Percentiles rank a stretch among this genome's conserved stretches.
These are phyloP conservation scores for Penicillium digitatum DNA, from an alignment of 2,329 filamentous ascomycete genomes.

Conservation along the genomic window DNA sequence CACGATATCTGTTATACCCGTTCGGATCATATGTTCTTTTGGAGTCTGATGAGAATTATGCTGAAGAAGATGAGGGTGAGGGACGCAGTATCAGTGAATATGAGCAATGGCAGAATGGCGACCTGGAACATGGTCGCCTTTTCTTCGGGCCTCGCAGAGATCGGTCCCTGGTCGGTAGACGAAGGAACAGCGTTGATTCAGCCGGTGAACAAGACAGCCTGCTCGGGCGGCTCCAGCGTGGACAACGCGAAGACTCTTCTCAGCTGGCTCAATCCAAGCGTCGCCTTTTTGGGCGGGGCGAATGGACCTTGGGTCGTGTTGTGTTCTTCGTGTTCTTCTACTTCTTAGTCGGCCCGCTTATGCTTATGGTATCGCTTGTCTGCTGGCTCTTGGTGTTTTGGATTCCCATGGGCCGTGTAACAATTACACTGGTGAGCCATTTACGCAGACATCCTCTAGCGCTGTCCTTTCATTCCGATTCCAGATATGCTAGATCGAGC, in stretches of 20 bases:
- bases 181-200: slow-evolving; percentile 84
- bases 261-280: slow-evolving; percentile 60
- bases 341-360: slow-evolving; percentile 77
- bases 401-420: slow-evolving; percentile 98
- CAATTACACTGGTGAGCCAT: slow-evolving; percentile 83
- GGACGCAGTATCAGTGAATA: slow-evolving; percentile 97
- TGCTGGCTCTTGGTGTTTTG: slow-evolving; percentile 98
- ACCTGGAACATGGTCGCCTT: slow-evolving; percentile 88
- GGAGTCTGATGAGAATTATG: slow-evolving; percentile 88
- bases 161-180: slow-evolving; percentile 78
- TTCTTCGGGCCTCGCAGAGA: slow-evolving; percentile 83
- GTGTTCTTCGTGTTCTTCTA: slow-evolving; percentile 98
- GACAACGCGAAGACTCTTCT: slow-evolving; percentile 42
- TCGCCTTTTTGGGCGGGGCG: slow-evolving; percentile 84
- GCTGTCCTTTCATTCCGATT: slow-evolving; percentile 86
- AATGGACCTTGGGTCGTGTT: slow-evolving; percentile 92
- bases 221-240: slow-evolving; percentile 63
- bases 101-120: slow-evolving; percentile 97
- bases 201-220: slow-evolving; percentile 85
- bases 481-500: slow-evolving; percentile 65
- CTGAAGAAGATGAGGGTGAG: slow-evolving; percentile 91
- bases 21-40: slow-evolving; percentile 95
- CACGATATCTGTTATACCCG: slow-evolving; percentile 86
- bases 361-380: slow-evolving; percentile 78
- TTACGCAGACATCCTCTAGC: slow-evolving; percentile 88